Evolutionary conservation across 306 rosid species (phyloP).

Genomic region (Coriaria nepalensis): DNA sequence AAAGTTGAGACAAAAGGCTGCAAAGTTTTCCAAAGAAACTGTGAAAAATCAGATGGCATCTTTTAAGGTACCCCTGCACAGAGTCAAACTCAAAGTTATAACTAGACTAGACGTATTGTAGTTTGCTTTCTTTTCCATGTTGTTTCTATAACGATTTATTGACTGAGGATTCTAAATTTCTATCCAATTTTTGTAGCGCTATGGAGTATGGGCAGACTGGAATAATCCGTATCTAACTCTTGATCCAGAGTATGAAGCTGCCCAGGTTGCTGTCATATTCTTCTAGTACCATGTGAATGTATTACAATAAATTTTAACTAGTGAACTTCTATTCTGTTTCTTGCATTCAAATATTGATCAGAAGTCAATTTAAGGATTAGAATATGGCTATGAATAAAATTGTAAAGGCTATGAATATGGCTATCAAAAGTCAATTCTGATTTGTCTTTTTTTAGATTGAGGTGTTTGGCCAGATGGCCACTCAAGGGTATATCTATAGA

Average conservation of each 20-base stretch:
- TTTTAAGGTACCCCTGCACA: constrained; percentile 48
- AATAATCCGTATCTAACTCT: constrained; percentile 77
- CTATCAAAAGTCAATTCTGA: too few species aligned
- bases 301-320: too few species aligned
- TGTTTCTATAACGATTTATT: neutral
- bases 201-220: constrained; percentile 99
- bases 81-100: neutral
- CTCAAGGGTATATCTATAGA: constrained; percentile 79
- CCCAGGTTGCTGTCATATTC: constrained; percentile 66
- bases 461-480: constrained; percentile 97
- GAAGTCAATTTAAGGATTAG: too few species aligned
- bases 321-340: too few species aligned
- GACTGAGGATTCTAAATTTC: neutral
- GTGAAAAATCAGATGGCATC: constrained; percentile 86
- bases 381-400: too few species aligned
- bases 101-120: neutral
- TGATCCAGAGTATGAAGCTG: constrained; percentile 93
- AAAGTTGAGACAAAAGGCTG: constrained; percentile 86
- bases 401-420: too few species aligned
- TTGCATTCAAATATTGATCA: too few species aligned
- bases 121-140: constrained; percentile 3
- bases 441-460: constrained; percentile 54
- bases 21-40: constrained; percentile 89
- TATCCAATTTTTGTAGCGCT: constrained; percentile 70
- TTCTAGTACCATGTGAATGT: constrained; percentile 17